Percentiles rank a stretch among this genome's conserved stretches.
Conservation (phyloP, 78 protist genomes). For the Dictyostelium citrinum region DNA sequence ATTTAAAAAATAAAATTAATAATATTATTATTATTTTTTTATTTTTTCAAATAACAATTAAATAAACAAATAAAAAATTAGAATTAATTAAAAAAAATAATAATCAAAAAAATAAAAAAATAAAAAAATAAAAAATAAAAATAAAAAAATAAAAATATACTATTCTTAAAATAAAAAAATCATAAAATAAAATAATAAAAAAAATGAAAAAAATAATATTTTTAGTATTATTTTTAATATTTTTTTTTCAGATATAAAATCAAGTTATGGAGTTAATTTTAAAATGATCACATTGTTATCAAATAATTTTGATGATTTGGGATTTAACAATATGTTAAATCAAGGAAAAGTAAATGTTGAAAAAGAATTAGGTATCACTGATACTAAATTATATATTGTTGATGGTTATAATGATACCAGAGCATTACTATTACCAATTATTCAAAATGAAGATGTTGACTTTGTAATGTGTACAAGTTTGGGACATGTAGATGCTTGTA, state of each 20-base stretch:
- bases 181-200: not conserved
- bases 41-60: no score
- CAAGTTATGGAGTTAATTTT: not conserved
- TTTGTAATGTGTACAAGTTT: conserved; percentile 2
- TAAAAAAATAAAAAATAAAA: not conserved
- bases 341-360: not conserved
- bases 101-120: not conserved
- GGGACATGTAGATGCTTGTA: not conserved
- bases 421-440: not conserved
- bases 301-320: conserved; percentile 9
- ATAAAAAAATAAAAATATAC: not conserved
- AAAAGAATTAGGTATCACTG: not conserved
- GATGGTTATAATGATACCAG: not conserved
- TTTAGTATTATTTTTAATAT: not conserved
- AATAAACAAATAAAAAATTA: no score
- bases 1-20: not conserved
- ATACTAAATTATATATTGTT: not conserved
- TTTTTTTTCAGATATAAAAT: not conserved
- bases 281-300: not conserved
- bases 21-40: no score
- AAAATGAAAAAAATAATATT: not conserved
- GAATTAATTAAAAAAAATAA: no score
- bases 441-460: not conserved
- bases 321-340: conserved; percentile 33
- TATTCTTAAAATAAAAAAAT: no score